Percentiles rank a stretch among this genome's conserved stretches.
phyloP scores from a whole-genome alignment of 805 yeast genomes.

The Nakazawaea pomicola region DNA sequence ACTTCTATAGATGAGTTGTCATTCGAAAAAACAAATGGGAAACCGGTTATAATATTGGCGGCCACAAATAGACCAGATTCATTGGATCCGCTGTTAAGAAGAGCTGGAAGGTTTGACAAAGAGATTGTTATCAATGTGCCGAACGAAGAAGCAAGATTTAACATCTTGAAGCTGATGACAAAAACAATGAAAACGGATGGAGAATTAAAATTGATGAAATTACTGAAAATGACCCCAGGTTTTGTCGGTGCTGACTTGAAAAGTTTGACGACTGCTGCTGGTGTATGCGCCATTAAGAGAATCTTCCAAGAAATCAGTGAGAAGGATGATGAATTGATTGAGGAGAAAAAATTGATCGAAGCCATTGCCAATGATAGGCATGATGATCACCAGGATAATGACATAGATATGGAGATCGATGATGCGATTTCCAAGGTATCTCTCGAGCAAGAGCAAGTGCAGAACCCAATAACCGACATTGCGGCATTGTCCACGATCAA shows the following conservation, averaged over 20 bases:
- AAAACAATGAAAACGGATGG: conserved; percentile 61
- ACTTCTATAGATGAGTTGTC: conserved; percentile 94
- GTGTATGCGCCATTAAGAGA: conserved; percentile 88
- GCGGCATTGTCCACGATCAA: conserved; percentile 54
- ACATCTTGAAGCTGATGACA: conserved; percentile 75
- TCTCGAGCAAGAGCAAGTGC: no score
- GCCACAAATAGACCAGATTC: conserved; percentile 98
- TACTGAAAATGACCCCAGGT: conserved; percentile 95
- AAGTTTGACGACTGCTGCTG: conserved; percentile 92
- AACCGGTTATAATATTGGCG: conserved; percentile 90
- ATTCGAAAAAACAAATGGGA: conserved; percentile 82
- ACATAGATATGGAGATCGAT: conserved; percentile 21
- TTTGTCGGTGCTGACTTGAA: conserved; percentile 97
- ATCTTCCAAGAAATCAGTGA: conserved; percentile 63
- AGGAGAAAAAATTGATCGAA: conserved; percentile 13
- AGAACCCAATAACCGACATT: not conserved
- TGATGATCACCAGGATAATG: conserved; percentile 18
- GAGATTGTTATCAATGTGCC: conserved; percentile 96
- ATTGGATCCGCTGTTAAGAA: conserved; percentile 85
- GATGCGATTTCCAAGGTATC: not conserved
- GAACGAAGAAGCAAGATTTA: conserved; percentile 71
- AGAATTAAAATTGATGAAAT: conserved; percentile 58
- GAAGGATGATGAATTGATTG: conserved; percentile 29
- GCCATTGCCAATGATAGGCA: conserved; percentile 10
- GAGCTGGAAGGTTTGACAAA: conserved; percentile 95